These are phyloP conservation scores for Lasiosphaeriaceae sp. DNA, from an alignment of 495 filamentous ascomycete genomes.

Conservation along the genomic window DNA sequence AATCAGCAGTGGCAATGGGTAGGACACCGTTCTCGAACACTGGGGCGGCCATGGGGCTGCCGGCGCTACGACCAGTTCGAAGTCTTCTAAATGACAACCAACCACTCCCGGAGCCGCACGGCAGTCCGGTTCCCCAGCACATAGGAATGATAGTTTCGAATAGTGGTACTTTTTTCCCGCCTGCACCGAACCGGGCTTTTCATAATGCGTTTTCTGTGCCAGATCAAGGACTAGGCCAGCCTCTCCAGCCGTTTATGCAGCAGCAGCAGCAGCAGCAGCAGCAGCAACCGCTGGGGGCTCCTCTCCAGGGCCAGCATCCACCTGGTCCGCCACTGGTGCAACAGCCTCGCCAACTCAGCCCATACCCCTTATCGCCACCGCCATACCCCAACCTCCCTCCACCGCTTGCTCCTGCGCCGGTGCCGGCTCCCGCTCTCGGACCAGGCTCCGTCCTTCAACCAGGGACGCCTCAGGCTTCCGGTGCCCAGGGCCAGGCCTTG, in stretches of 20 bases:
- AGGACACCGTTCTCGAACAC: conserved; percentile 26
- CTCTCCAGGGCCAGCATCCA: conserved; percentile 8
- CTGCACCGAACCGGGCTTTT: conserved; percentile 34
- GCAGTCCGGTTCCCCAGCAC: conserved; percentile 20
- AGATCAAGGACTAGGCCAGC: conserved; percentile 22
- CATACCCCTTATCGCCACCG: conserved; percentile 14
- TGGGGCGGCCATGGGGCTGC: conserved; percentile 26
- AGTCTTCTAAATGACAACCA: conserved; percentile 20
- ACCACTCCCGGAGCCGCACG: conserved; percentile 22
- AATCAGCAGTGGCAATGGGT: conserved; percentile 2
- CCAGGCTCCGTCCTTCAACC: neutral
- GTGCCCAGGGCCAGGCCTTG: neutral
- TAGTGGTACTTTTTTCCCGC: conserved; percentile 36
- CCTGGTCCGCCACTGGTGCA: neutral
- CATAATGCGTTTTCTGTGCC: conserved; percentile 37
- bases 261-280: no score
- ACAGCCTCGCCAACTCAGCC: conserved; percentile 13
- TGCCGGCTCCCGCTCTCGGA: neutral
- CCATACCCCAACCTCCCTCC: conserved; percentile 11
- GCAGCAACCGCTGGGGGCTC: conserved; percentile 9
- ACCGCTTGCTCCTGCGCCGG: conserved; percentile 3
- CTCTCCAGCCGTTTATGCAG: conserved; percentile 20
- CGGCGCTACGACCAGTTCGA: conserved; percentile 40
- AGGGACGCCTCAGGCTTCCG: neutral
- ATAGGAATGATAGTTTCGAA: conserved; percentile 33